Percentiles rank a stretch among this genome's conserved stretches.
Evolutionary conservation across 192 early-diverging fungal species (phyloP).

Genomic region (Podila minutissima): DNA sequence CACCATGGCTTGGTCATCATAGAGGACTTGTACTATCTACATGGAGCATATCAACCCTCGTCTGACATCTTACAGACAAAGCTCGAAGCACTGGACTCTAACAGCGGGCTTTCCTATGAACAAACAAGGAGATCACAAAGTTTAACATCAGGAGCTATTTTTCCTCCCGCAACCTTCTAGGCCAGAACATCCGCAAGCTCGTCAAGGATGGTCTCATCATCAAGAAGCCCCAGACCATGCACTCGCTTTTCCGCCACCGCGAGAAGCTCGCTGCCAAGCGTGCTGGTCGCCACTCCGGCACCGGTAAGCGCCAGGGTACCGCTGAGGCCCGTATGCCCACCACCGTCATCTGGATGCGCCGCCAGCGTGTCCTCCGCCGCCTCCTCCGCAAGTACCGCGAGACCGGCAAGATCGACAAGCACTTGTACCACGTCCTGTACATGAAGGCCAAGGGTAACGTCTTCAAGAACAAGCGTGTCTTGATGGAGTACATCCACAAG

Average conservation of each 20-base stretch:
- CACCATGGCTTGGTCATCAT: too few relatives aligned
- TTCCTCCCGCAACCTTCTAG: conserved; percentile 45
- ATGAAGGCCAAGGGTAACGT: conserved; percentile 99
- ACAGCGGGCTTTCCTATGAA: not conserved
- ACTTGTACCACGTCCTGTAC: conserved; percentile 97
- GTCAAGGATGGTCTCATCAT: conserved; percentile 97
- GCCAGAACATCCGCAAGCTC: conserved; percentile 97
- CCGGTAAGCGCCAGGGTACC: conserved; percentile 95
- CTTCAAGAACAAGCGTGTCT: conserved; percentile 99
- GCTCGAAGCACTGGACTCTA: too few relatives aligned
- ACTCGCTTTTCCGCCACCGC: conserved; percentile 95
- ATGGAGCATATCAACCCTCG: too few relatives aligned
- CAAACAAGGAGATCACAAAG: not conserved
- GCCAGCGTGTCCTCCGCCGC: conserved; percentile 94
- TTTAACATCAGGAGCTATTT: not conserved
- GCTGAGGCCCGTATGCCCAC: conserved; percentile 98
- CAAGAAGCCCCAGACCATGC: conserved; percentile 87
- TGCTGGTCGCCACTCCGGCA: conserved; percentile 94
- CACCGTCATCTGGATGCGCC: conserved; percentile 96
- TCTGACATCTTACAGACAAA: too few relatives aligned
- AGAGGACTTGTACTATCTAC: too few relatives aligned
- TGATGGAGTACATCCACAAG: conserved; percentile 99
- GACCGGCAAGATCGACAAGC: conserved; percentile 95
- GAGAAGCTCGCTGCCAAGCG: conserved; percentile 95
- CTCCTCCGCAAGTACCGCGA: conserved; percentile 97